Base-by-base conservation (phyloP, 1,139 yeast genomes). In the Saccharomyces uvarum region DNA sequence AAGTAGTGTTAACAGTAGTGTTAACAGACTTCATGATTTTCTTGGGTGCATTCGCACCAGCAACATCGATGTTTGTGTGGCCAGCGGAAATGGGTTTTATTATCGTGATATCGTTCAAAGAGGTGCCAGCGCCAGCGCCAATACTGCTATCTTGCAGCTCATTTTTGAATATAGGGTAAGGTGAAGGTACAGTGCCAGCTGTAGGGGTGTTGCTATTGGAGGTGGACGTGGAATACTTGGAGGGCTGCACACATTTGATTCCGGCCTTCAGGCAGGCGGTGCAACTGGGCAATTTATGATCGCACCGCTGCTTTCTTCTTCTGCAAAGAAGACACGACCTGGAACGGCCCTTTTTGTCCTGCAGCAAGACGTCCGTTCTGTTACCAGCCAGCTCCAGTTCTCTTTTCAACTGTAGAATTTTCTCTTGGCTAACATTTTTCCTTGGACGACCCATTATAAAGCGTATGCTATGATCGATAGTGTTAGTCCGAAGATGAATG, bases 261-360 rank as follows among this genome's bases (percentile, higher is more conserved):
- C 77, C 80, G 0, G 86, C 83, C 61, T 80, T 80, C 52, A 81
- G 67, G 67, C 86, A 82, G 47, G 82, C 81, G 7, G 86, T 79
- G 62, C 86, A 82, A 48, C 80, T 74, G 2, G 86, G 86, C 7
- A 77, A 65, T 54, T 82, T 72, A 56, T 81, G 86, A 60, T 82
- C 86, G 67, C 86, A 82, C 60, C 79, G 76, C 61, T 79, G 82
- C 61, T 79, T 79, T 49, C 83, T 65, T 61, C 77, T 76, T 58
- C 79, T 81, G 56, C 83, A 79, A 19, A 79, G 63, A 46, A 75
- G 65, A 61, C 83, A 79, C 1, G 81, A 76, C 11, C 80, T 76
- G 9, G 81, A 78, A 53, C 83, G 71, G 5, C 80, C 79, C 57
- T 73, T 77, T 60, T 76, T 77, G 54, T 73, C 76, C 51, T 67